Evolutionary conservation across 2,329 filamentous ascomycete genomes (phyloP).

Genomic region (Plectosphaerella plurivora): DNA sequence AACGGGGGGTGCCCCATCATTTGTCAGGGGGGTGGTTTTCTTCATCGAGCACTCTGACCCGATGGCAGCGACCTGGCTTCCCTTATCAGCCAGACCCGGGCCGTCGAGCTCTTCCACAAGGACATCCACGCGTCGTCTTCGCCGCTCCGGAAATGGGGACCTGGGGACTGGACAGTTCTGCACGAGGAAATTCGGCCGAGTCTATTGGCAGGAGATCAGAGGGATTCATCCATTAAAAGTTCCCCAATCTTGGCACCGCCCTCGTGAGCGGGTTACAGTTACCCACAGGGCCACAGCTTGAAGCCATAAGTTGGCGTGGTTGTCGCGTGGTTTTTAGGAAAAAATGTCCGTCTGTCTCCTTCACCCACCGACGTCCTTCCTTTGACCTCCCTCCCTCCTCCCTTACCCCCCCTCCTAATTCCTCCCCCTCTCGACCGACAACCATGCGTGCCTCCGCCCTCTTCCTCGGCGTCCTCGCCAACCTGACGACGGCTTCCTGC

Average conservation of each 20-base stretch:
- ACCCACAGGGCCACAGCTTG: not conserved
- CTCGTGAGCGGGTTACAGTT: not conserved
- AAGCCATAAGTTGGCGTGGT: not conserved
- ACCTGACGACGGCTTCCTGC: not conserved
- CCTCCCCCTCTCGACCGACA: not conserved
- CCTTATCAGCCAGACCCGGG: not conserved
- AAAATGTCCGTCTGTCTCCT: too few species aligned
- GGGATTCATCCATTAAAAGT: not conserved
- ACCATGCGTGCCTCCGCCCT: slow-evolving; percentile 1
- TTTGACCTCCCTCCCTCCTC: not conserved
- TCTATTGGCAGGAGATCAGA: not conserved
- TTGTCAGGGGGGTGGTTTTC: not conserved
- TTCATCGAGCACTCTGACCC: not conserved
- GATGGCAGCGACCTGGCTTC: not conserved
- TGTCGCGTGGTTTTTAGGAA: not conserved
- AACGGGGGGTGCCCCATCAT: not conserved
- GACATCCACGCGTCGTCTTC: not conserved
- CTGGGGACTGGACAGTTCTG: too few species aligned
- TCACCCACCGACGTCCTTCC: not conserved
- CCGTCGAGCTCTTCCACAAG: too few species aligned
- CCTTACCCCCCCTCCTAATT: too few species aligned
- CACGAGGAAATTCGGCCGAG: not conserved
- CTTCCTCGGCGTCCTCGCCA: slow-evolving; percentile 1
- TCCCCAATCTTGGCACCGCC: not conserved
- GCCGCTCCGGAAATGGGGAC: too few species aligned